These are phyloP conservation scores for Ganoderma sp. DNA, from an alignment of 1,284 basidiomycete genomes.

Conservation along the genomic window DNA sequence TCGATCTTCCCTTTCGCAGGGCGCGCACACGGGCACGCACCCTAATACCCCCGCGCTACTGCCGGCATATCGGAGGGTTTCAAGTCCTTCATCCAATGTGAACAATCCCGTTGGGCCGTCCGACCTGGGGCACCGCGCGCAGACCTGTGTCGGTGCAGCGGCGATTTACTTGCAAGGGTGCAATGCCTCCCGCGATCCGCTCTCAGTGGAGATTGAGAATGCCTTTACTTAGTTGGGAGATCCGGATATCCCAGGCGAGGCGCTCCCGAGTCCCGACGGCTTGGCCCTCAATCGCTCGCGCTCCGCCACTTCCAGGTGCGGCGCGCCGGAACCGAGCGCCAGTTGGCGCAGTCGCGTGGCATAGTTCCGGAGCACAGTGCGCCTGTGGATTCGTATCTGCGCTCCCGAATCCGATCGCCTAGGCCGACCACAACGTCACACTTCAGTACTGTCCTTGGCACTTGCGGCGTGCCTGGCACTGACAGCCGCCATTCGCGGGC, in stretches of 20 bases:
- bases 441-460: too few species aligned
- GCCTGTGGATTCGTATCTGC: constrained; percentile 1
- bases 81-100: not conserved
- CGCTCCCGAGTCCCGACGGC: not conserved
- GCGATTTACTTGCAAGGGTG: not conserved
- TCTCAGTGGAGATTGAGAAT: not conserved
- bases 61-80: not conserved
- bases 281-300: not conserved
- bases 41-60: not conserved
- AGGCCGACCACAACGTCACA: not conserved
- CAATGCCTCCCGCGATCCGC: constrained; percentile 8
- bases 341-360: not conserved
- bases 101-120: not conserved
- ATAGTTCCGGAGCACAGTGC: not conserved
- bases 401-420: not conserved
- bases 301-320: not conserved
- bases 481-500: constrained; percentile 3
- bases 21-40: not conserved
- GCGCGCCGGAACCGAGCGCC: not conserved
- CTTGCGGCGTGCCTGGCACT: not conserved
- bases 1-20: not conserved
- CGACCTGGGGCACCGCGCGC: not conserved
- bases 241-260: not conserved
- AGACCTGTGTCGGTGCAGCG: not conserved
- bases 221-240: not conserved